Evolutionary conservation across 768 basidiomycete species (phyloP).

Genomic region (Trametes meyenii): DNA sequence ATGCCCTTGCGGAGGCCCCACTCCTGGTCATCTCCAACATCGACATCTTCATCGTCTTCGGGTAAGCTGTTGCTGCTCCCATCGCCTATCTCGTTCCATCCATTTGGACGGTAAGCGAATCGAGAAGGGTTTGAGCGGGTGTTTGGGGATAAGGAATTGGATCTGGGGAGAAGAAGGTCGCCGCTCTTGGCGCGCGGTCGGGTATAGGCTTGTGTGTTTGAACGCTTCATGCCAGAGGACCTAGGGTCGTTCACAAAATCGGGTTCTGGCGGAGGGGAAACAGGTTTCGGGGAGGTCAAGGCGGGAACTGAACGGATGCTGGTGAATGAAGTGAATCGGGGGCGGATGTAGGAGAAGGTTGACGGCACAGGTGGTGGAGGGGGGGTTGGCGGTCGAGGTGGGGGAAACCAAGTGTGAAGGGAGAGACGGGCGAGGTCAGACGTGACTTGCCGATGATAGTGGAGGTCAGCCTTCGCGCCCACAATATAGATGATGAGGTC

Average conservation of each 20-base stretch:
- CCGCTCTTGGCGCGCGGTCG: constrained; percentile 50
- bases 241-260: constrained; percentile 57
- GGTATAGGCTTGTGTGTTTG: constrained; percentile 36
- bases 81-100: constrained; percentile 60
- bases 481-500: constrained; percentile 95
- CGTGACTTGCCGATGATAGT: constrained; percentile 72
- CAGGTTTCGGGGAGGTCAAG: constrained; percentile 45
- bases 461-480: constrained; percentile 88
- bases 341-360: constrained; percentile 75
- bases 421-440: constrained; percentile 82
- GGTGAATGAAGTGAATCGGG: constrained; percentile 76
- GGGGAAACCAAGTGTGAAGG: constrained; percentile 87
- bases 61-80: constrained; percentile 68
- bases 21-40: constrained; percentile 55
- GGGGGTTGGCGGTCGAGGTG: constrained; percentile 68
- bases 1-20: constrained; percentile 84
- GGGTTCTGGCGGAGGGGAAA: constrained; percentile 65
- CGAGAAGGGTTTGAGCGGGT: constrained; percentile 40
- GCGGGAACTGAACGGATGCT: constrained; percentile 64
- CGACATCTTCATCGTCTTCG: constrained; percentile 56
- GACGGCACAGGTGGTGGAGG: constrained; percentile 63
- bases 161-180: constrained; percentile 36
- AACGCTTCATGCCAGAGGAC: constrained; percentile 45
- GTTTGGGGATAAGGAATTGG: constrained; percentile 21
- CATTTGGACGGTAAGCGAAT: constrained; percentile 51